Base-by-base conservation (phyloP, 345 rosid species). In the Heritiera littoralis region DNA sequence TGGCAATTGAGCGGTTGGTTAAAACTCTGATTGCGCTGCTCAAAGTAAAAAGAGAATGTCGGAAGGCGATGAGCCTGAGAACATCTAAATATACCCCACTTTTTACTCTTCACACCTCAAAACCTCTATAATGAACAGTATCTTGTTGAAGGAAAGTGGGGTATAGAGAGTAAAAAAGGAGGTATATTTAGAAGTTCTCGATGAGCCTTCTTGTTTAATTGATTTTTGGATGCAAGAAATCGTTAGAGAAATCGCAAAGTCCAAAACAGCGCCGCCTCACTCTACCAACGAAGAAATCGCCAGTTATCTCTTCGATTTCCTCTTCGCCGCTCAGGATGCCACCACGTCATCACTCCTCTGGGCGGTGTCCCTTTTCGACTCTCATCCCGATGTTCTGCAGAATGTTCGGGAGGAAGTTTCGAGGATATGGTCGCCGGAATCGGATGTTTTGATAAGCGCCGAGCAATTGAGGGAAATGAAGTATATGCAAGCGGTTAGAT, bases 281-380 rank as follows among this genome's bases (percentile, higher is more conserved):
- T 80, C 90, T 11, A 56, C 72, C 7, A 89, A 92, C 80, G 51
- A 35, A 7, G 94, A 92, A 75, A 87, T 92, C 55, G 98, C 93
- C 1, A 85, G 92, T 15, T 86, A 88, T 77, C 88, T 95, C 12
- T 93, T 95, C 13, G 97, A 93, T 78, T 95, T 93, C 82, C 88
- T 95, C 78, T 92, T 90, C 43, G 97, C 98, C 0, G 90, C 98
- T 0, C 98, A 95, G 41, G 98, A 95, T 72, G 98, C 98, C 5
- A 93, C 98, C 38, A 90, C 98, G 3, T 93, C 95, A 17, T 92
- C 98, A 14, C 89, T 95, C 1, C 86, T 93, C 3, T 93, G 98
- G 98, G 95, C 97, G 5, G 87, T 93, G 68, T 35, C 92, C 6
- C 79, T 86, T 54, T 94, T 95, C 1, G 98, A 95, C 23, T 90